Percentiles rank a stretch among this genome's conserved stretches.
phyloP scores from a whole-genome alignment of 1,284 basidiomycete genomes.

The Apiotrichum siamense region DNA sequence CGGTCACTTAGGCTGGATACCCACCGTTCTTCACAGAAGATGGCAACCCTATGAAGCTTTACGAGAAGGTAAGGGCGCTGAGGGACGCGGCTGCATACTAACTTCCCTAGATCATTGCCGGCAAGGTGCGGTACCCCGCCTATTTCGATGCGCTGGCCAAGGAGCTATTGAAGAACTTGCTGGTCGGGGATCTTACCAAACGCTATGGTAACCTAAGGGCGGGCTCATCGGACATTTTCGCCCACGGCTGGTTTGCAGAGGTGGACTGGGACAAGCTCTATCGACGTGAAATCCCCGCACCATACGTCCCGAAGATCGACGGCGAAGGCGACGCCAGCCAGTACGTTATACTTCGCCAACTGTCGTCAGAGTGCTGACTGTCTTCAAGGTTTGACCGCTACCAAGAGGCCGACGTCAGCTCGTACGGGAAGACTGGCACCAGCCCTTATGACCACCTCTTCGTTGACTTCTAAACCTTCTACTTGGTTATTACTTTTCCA shows the following conservation, averaged over 20 bases:
- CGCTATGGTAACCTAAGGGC: constrained; percentile 87
- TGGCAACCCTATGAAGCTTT: constrained; percentile 65
- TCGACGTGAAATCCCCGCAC: constrained; percentile 86
- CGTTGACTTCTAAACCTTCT: constrained; percentile 36
- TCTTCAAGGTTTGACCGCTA: constrained; percentile 47
- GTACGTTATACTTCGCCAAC: constrained; percentile 53
- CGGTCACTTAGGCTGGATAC: constrained; percentile 53
- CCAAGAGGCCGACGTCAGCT: constrained; percentile 47
- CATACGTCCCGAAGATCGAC: constrained; percentile 80
- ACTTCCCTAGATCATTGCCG: constrained; percentile 48
- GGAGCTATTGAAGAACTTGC: constrained; percentile 81
- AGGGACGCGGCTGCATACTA: not conserved
- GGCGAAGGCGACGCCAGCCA: constrained; percentile 86
- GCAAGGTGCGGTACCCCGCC: constrained; percentile 81
- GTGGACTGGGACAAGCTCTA: constrained; percentile 88
- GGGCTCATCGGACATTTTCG: constrained; percentile 92
- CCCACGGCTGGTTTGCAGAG: constrained; percentile 93
- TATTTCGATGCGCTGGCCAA: constrained; percentile 77
- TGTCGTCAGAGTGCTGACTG: not conserved
- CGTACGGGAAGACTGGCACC: constrained; percentile 46
- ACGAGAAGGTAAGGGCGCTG: constrained; percentile 77
- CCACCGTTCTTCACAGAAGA: constrained; percentile 57
- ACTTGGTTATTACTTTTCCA: not conserved
- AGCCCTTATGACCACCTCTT: constrained; percentile 48
- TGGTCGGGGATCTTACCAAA: constrained; percentile 84